Base-by-base conservation (phyloP, 768 basidiomycete genomes). In the Podaxis rugospora region DNA sequence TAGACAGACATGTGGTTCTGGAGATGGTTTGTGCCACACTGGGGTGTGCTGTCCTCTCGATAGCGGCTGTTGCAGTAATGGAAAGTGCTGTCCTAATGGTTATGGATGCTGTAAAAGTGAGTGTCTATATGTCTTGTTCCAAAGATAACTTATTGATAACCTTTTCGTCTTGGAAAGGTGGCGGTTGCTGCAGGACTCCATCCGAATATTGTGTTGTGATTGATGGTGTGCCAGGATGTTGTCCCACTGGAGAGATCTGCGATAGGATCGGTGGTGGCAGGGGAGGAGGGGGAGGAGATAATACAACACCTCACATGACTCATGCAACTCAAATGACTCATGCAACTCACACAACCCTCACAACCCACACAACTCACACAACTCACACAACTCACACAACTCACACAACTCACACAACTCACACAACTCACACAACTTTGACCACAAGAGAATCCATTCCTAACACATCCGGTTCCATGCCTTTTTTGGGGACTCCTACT, bases 41-140 rank as follows among this genome's bases (percentile, higher is more conserved):
- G 28, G 42, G 32, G 44, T 10, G 42, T 60, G 59, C 13, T 60
- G 59, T 23, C 59, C 59, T 25, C n/a, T 60, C 11, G 59, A 40
- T 32, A 32, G 32, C 32, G 32, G 32, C 32, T 32, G 32, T 32
- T 32, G 32, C 32, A 32, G 32, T 3, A 32, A 32, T 36, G 51
- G 59, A 0, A 51, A n/a, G 13, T 60, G 59, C 21, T 60, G 59
- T 32, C 51, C 59, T 32, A 10, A 13, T 6, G 52, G 51, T 14
- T 53, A 28, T 18, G 32, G 36, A 21, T 60, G 59, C 39, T 60
- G 59, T 18, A 60, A 47, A 9, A 28, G 59, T 60, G 28, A n/a
- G 58, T 35, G 10, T 36, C 16, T 7, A 23, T 37, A 13, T 49
- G 23, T 36, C 2, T 37, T 32, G 25, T 16, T 57, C 16, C 36